phyloP scores from a whole-genome alignment of 306 rosid genomes.

The Benincasa hispida region DNA sequence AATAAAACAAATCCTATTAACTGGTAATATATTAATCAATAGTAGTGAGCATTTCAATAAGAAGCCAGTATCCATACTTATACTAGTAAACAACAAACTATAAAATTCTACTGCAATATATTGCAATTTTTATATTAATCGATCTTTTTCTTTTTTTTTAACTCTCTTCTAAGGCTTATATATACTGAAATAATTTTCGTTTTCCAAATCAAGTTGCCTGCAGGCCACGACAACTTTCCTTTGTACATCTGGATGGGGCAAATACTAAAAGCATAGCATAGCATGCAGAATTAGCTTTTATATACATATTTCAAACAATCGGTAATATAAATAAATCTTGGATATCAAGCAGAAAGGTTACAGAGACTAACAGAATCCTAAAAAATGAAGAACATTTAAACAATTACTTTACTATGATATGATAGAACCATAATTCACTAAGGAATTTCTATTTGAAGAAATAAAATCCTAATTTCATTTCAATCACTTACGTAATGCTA shows the following conservation, averaged over 20 bases:
- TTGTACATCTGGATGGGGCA: not conserved
- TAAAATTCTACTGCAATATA: not conserved
- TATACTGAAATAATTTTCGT: not conserved
- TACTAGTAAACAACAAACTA: not conserved
- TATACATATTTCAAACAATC: not conserved
- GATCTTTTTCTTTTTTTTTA: not conserved
- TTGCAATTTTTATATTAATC: not conserved
- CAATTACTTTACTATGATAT: not conserved
- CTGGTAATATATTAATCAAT: slow-evolving; percentile 7
- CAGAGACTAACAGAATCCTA: not conserved
- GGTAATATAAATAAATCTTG: not conserved
- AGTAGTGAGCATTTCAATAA: not conserved
- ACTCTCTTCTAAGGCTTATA: not conserved
- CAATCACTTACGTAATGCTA: not conserved
- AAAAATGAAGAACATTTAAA: not conserved
- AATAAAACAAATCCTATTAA: slow-evolving; percentile 21
- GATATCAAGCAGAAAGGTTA: not conserved
- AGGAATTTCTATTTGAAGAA: not conserved
- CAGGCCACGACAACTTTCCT: not conserved
- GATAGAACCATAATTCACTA: not conserved
- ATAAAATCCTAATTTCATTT: not conserved
- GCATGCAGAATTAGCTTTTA: not conserved
- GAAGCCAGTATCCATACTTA: not conserved
- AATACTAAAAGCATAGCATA: not conserved
- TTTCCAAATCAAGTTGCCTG: not conserved